Conservation (phyloP, 140 eudicot genomes). For the Stevia rebaudiana region DNA sequence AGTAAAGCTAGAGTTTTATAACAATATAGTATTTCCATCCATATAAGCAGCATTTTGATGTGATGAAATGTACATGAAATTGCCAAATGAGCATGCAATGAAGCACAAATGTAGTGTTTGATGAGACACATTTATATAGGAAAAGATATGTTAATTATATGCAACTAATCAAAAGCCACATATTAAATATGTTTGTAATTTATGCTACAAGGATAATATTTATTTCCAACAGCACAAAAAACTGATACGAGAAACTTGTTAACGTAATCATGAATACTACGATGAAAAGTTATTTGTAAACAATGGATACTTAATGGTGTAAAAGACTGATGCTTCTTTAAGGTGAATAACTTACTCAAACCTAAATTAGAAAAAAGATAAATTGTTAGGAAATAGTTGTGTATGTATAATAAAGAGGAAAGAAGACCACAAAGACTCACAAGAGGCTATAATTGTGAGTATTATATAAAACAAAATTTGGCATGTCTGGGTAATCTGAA, state of each 20-base stretch:
- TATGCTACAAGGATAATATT: not conserved
- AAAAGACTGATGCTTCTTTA: not conserved
- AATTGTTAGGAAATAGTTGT: not conserved
- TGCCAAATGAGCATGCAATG: not conserved
- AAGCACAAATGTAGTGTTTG: conserved; percentile 3
- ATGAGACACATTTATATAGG: not conserved
- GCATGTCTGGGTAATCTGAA: not conserved
- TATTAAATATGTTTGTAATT: not conserved
- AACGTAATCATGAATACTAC: not conserved
- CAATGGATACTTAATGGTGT: not conserved
- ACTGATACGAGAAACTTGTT: not conserved
- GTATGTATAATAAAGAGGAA: not conserved
- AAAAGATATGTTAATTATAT: not conserved
- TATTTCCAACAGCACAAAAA: not conserved
- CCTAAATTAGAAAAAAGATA: not conserved
- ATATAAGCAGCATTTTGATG: not conserved
- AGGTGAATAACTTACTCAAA: not conserved
- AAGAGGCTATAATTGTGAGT: not conserved
- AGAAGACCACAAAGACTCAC: not conserved
- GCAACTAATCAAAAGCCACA: not conserved
- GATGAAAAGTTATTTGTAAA: not conserved
- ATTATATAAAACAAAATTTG: too few relatives aligned
- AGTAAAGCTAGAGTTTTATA: not conserved
- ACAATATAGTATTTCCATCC: not conserved
- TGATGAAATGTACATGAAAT: not conserved